Base-by-base conservation (phyloP, 2,329 filamentous ascomycete species). In the Leptosphaerulina australis region DNA sequence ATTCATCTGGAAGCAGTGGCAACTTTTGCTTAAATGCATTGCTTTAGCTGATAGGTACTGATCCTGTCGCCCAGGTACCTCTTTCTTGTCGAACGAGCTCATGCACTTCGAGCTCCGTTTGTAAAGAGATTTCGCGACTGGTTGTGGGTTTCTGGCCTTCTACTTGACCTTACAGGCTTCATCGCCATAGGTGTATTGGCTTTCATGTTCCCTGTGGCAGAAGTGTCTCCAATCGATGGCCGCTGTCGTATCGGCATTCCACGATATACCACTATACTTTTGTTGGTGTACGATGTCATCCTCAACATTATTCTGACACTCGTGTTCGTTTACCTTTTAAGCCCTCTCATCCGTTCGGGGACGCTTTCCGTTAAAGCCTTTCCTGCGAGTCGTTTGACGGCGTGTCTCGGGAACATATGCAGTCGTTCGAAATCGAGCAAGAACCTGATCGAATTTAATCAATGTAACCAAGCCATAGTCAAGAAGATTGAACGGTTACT, bases 31-130 rank as follows among this genome's bases (percentile, higher is more conserved):
- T 12, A 20, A 8, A 34, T 11, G 10, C 2, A 9, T 2, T 18
- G 17, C 17, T 4, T 8, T 12, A 1, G 17, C 30, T 24, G 15
- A 2, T 25, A 21, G 6, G 14, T 12, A 17, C 34, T 37, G 8
- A 35, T 7, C 30, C 14, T 20, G 4, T 24, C 4, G 3, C 2
- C 6, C 17, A 71, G 70, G 60, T 76, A 77, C 44, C 52, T 75
- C 4, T 76, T 76, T 48, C 65, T 77, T 1, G 66, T 76, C 18
- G 76, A 77, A 50, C 63, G 75, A 18, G 66, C 68, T 8, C 74
- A 76, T 50, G 66, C 67, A 5, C 56, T 77, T 12, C 66, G 74
- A 28, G 60, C 68, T 5, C 64, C 70, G 0, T 67, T 69, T 48
- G 58, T 63, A 28, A 50, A 63, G 2, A 63, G 75, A 15, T 38